Base-by-base conservation (phyloP, 2,329 filamentous ascomycete genomes). In the Diplodia seriata region DNA sequence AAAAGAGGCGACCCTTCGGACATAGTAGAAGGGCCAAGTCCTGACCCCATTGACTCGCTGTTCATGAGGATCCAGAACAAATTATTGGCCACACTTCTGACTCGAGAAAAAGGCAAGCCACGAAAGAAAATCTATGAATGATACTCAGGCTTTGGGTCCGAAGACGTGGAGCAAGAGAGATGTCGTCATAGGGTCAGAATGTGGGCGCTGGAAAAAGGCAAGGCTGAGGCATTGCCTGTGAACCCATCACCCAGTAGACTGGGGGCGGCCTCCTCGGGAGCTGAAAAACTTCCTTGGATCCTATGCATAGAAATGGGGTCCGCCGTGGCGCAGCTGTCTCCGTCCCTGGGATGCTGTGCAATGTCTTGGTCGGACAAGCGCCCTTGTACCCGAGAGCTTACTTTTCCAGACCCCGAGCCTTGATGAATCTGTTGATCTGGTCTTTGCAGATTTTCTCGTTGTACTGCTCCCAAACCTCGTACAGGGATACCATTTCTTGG, bases 401-500 rank as follows among this genome's bases (percentile, higher is more conserved):
- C 71, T 86, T 87, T 70, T 87, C 86, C 70, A 88, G 74, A 50
- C 83, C 84, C 75, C 85, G 84, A 62, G 83, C 83, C 76, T 87
- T 89, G 66, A 90, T 83, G 78, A 89, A 88, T 71, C 86, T 84
- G 9, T 83, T 82, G 73, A 91, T 84, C 70, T 85, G 81, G 70
- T 90, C 89, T 76, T 88, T 90, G 74, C 87, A 88, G 15, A 82
- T 81, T 76, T 89, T 88, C 74, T 90, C 88, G 66, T 81, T 87
- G 74, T 89, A 90, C 69, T 83, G 82, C 71, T 90, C 89, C 88
- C 88, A 90, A 0, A 87, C 80, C 75, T 96, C 92, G 76, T 97
- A 97, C 70, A 97, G 87, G 3, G 92, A 94, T 65, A 97, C 92
- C 70, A 97, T 86, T 80, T 97, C 94, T 79, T 97, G 94, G 0